Conservation (phyloP, 176 grass and related monocot species). For the Juncus effusus region DNA sequence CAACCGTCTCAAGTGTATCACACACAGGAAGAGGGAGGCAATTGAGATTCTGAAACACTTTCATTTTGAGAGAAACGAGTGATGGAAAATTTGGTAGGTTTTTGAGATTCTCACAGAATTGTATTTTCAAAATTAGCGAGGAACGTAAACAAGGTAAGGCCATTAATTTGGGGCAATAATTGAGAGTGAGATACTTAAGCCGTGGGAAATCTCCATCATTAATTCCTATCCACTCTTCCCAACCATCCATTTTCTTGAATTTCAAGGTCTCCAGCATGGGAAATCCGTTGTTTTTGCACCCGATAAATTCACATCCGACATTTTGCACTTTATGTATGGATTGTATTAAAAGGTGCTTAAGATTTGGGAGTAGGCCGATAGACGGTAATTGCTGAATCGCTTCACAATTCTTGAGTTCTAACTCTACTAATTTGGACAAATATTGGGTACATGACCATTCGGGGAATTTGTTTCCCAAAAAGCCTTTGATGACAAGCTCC, state of each 20-base stretch:
- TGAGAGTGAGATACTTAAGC: constrained; percentile 23
- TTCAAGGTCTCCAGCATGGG: constrained; percentile 29
- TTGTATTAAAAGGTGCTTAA: constrained; percentile 26
- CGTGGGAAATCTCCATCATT: constrained; percentile 24
- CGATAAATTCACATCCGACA: constrained; percentile 22
- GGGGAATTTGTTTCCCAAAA: constrained; percentile 17
- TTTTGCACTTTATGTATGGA: constrained; percentile 15
- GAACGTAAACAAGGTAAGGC: too few relatives aligned
- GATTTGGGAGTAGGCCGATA: constrained; percentile 27
- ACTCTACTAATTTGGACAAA: constrained; percentile 12
- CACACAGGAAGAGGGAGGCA: too few relatives aligned
- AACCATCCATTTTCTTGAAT: constrained; percentile 30
- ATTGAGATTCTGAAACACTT: too few relatives aligned
- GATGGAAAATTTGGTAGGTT: too few relatives aligned
- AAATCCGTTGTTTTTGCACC: constrained; percentile 9
- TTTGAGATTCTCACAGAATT: too few relatives aligned
- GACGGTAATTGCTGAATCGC: constrained; percentile 25
- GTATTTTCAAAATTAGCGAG: too few relatives aligned
- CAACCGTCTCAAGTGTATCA: too few relatives aligned
- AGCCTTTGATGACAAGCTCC: constrained; percentile 18
- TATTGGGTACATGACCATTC: background rate
- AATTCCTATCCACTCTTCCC: constrained; percentile 27
- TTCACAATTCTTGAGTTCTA: constrained; percentile 16
- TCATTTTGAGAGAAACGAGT: too few relatives aligned
- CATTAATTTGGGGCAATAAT: background rate